Conservation (phyloP, 2,329 filamentous ascomycete species). For the Talaromyces sp. region DNA sequence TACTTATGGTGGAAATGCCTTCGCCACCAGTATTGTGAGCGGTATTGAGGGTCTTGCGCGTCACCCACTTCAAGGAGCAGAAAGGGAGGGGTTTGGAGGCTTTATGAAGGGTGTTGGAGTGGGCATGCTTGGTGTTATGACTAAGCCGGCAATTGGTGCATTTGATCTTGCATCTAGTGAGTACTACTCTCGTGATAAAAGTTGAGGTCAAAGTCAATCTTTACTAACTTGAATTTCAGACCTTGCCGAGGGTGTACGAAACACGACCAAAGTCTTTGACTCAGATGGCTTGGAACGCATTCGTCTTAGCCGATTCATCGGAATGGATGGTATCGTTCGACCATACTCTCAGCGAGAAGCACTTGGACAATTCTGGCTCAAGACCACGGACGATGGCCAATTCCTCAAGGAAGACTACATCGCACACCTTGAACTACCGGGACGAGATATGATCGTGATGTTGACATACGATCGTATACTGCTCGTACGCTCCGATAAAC, state of each 20-base stretch:
- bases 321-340: conserved; percentile 84
- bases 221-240: conserved; percentile 39
- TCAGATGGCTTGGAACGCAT: conserved; percentile 90
- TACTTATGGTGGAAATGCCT: conserved; percentile 88
- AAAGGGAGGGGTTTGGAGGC: conserved; percentile 86
- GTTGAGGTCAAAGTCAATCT: background rate
- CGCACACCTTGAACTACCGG: conserved; percentile 85
- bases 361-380: conserved; percentile 96
- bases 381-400: conserved; percentile 94
- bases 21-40: conserved; percentile 85
- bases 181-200: conserved; percentile 15
- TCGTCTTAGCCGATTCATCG: conserved; percentile 87
- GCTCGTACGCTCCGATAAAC: conserved; percentile 77
- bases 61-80: conserved; percentile 90
- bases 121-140: conserved; percentile 86
- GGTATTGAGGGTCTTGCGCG: conserved; percentile 89
- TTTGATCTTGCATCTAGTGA: conserved; percentile 86
- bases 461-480: conserved; percentile 84
- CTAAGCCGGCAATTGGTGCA: conserved; percentile 93
- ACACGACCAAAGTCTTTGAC: conserved; percentile 98
- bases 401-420: conserved; percentile 98
- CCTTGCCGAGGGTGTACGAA: conserved; percentile 93
- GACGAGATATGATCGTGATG: conserved; percentile 84
- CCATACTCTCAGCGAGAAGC: conserved; percentile 94
- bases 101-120: conserved; percentile 99